Conservation (phyloP, 306 rosid species). For the Medicago truncatula region MtrunA17r5.0-ANR NC_053043.1:29224001-29224500, state of each 20-base stretch:
- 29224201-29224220: constrained; percentile 59
- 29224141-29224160: constrained; percentile 59
- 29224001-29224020: constrained; percentile 81
- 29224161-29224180: constrained; percentile 86
- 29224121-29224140: constrained; percentile 78
- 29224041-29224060: constrained; percentile 61
- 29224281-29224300: constrained; percentile 77
- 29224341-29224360: constrained; percentile 74
- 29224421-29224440: constrained; percentile 37
- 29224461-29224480: constrained; percentile 62
- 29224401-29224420: constrained; percentile 57
- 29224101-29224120: constrained; percentile 80
- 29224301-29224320: constrained; percentile 77
- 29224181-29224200: constrained; percentile 76
- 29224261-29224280: constrained; percentile 87
- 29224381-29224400: constrained; percentile 83
- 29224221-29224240: constrained; percentile 32
- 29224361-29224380: constrained; percentile 79
- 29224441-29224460: constrained; percentile 52
- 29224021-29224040: constrained; percentile 94
- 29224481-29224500: constrained; percentile 33
- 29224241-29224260: constrained; percentile 84
- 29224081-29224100: constrained; percentile 89
- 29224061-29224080: constrained; percentile 58
- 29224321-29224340: constrained; percentile 57